Conservation (phyloP, 2,329 filamentous ascomycete genomes). For the Cladophialophora yegresii region DNA sequence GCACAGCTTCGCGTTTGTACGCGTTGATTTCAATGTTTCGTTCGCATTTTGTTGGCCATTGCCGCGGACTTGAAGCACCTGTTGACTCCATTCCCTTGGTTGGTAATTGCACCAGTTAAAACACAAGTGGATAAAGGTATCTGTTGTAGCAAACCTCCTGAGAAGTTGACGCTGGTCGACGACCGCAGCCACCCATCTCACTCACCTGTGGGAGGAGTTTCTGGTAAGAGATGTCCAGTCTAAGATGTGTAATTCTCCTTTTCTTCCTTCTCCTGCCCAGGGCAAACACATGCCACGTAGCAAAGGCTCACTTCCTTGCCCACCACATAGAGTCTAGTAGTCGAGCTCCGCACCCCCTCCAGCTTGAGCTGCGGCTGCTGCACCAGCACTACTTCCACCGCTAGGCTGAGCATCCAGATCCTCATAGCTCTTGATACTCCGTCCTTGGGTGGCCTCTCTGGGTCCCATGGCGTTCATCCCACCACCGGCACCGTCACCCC, state of each 20-base stretch:
- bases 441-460: conserved; percentile 85
- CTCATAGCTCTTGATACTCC: conserved; percentile 95
- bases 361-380: conserved; percentile 27
- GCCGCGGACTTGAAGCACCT: not conserved
- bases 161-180: not conserved
- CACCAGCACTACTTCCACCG: conserved; percentile 40
- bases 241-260: not conserved
- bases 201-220: not conserved
- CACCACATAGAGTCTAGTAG: conserved; percentile 24
- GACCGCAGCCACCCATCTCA: not conserved
- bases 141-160: not conserved
- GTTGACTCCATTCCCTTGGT: not conserved
- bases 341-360: conserved; percentile 31
- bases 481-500: conserved; percentile 72
- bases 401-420: conserved; percentile 73
- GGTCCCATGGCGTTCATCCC: conserved; percentile 75
- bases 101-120: not conserved
- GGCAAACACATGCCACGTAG: not conserved
- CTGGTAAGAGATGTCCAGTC: not conserved
- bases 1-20: not conserved
- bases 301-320: not conserved
- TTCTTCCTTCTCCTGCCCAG: not conserved
- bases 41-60: not conserved
- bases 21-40: not conserved
- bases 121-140: not conserved